Percentiles rank a stretch among this genome's conserved stretches.
These are phyloP conservation scores for Chamaecrista fasciculata DNA, from an alignment of 306 rosid genomes.

Conservation along the genomic window DNA sequence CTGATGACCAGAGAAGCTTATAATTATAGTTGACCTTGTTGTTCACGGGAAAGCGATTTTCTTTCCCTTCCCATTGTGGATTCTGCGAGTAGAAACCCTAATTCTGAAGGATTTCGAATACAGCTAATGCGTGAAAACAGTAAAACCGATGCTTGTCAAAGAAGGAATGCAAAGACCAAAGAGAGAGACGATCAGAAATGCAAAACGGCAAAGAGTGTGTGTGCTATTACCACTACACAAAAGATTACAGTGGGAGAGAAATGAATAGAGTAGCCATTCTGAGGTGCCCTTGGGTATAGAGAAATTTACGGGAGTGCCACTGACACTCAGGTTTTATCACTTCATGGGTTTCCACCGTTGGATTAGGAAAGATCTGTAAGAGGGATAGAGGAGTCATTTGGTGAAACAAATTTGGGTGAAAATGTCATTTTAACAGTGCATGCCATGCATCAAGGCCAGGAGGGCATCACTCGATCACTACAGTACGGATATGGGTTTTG, in stretches of 20 bases:
- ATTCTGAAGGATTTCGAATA: constrained; percentile 10
- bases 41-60: background rate
- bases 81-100: constrained; percentile 29
- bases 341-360: background rate
- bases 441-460: too few species aligned
- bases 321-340: background rate
- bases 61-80: constrained; percentile 23
- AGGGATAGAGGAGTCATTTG: constrained; percentile 4
- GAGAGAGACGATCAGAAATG: background rate
- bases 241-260: background rate
- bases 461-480: too few species aligned
- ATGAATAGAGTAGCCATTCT: background rate
- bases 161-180: background rate
- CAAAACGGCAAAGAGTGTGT: background rate
- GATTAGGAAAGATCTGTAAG: background rate
- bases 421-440: background rate
- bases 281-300: background rate
- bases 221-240: too few species aligned
- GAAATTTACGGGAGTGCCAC: constrained; percentile 16
- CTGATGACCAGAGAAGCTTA: background rate
- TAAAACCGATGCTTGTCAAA: background rate
- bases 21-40: constrained; percentile 23
- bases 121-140: background rate
- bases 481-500: too few species aligned
- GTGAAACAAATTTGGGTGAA: background rate